Evolutionary conservation across 2,329 filamentous ascomycete species (phyloP).

Genomic region (Magnaporthales sp.): DNA sequence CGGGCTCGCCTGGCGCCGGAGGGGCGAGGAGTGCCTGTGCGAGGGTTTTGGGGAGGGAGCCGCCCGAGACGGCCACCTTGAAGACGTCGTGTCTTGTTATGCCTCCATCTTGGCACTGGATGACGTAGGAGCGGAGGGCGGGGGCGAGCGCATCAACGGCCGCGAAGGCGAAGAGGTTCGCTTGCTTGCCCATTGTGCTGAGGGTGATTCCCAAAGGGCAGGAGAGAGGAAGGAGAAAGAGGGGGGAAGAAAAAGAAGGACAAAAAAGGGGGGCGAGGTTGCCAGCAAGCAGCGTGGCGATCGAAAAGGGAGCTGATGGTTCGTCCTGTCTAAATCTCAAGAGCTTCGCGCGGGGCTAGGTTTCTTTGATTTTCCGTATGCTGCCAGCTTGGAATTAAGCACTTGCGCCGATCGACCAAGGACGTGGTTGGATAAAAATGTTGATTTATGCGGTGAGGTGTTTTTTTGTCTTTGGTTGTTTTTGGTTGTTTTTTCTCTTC

Average conservation of each 20-base stretch:
- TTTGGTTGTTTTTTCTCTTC: background rate
- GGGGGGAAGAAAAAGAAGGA: background rate
- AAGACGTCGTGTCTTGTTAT: slow-evolving; percentile 74
- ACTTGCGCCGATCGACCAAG: background rate
- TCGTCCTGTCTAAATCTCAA: background rate
- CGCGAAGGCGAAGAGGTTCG: slow-evolving; percentile 74
- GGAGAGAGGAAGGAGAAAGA: slow-evolving; percentile 1
- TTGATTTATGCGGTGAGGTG: too few relatives aligned
- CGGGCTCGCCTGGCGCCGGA: slow-evolving; percentile 45
- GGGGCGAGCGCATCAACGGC: slow-evolving; percentile 61
- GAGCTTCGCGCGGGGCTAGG: background rate
- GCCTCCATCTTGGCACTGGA: slow-evolving; percentile 73
- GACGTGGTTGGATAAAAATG: background rate
- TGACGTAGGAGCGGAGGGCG: slow-evolving; percentile 72
- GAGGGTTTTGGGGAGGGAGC: slow-evolving; percentile 82
- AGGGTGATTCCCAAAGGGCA: background rate
- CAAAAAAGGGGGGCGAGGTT: slow-evolving; percentile 8
- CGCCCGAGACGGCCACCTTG: slow-evolving; percentile 88
- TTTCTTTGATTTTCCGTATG: background rate
- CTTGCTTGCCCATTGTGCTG: slow-evolving; percentile 45
- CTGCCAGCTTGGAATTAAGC: background rate
- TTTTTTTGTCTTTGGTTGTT: too few relatives aligned
- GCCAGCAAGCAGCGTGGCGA: background rate
- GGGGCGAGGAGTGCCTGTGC: slow-evolving; percentile 69
- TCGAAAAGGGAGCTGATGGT: background rate